These are phyloP conservation scores for Pyrenophora graminea DNA, from an alignment of 2,329 filamentous ascomycete species.

Conservation along the genomic window DNA sequence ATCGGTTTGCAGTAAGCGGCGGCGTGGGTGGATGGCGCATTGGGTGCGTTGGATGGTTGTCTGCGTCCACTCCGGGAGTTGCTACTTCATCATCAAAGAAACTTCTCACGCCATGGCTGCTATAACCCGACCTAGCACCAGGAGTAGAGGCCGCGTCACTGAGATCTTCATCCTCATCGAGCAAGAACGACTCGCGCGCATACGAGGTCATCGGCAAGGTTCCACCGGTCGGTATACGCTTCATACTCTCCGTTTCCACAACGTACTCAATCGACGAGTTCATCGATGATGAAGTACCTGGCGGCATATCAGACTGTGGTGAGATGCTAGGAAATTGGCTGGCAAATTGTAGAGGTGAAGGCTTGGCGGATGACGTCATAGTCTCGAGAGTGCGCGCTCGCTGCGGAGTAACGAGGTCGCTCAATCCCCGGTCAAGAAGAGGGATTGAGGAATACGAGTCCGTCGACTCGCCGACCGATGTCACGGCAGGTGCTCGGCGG, in stretches of 20 bases:
- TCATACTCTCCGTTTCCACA: conserved; percentile 57
- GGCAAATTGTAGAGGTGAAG: conserved; percentile 37
- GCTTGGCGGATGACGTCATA: conserved; percentile 52
- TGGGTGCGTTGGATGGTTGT: conserved; percentile 36
- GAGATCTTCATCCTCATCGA: conserved; percentile 59
- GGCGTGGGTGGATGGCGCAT: conserved; percentile 50
- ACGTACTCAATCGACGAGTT: conserved; percentile 57
- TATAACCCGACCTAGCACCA: conserved; percentile 49
- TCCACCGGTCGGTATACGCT: conserved; percentile 51
- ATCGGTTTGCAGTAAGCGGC: conserved; percentile 47
- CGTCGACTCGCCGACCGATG: conserved; percentile 62
- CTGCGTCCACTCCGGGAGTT: conserved; percentile 38
- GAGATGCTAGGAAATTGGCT: conserved; percentile 26
- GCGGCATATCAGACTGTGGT: conserved; percentile 18
- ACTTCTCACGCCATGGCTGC: conserved; percentile 50
- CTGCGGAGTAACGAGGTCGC: conserved; percentile 28
- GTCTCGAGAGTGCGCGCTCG: conserved; percentile 48
- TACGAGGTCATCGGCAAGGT: conserved; percentile 46
- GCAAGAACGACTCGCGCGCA: conserved; percentile 52
- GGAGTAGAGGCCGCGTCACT: conserved; percentile 60
- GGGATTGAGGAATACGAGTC: conserved; percentile 79
- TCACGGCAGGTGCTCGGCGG: conserved; percentile 29
- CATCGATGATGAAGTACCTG: conserved; percentile 41
- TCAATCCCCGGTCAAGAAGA: conserved; percentile 68
- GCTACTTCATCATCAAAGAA: conserved; percentile 56